Evolutionary conservation across 2,329 filamentous ascomycete genomes (phyloP), one percentile per base, ranked within the genome.

Genomic region (Elsinoe fawcettii): DNA sequence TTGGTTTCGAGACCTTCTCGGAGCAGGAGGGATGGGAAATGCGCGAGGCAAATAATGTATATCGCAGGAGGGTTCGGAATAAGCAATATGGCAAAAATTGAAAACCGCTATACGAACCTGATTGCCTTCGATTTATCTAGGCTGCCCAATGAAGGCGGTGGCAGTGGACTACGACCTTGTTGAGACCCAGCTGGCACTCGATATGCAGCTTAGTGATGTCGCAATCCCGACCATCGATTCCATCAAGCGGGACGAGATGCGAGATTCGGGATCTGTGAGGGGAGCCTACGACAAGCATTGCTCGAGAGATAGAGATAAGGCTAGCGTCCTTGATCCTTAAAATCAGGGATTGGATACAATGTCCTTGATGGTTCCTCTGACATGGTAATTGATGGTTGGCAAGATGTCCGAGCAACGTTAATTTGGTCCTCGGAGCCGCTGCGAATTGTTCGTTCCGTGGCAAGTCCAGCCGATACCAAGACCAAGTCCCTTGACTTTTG

Each of bases 141-240:
- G 16, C 14, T n/a, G 11, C 49, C 20, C 34, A 20, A 32, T 53
- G 30, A 36, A 30, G 34, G 12, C 25, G 49, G 20, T 53, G 30
- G 49, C 32, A 36, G 47, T 51, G 25, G 30, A 20, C 9, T 11
- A 16, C 20, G 27, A n/a, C 11, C 39, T 18, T 3, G 6, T 7
- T 22, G 27, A 51, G 8, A 6, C 7, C 14, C 39, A 9, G 16
- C 12, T 25, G 22, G 47, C 34, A 12, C 8, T 53, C 8, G 49
- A 34, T 20, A 34, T 51, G 46, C 46, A 49, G 44, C 46, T 51
- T 51, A 22, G 25, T 20, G 18, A 51, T 51, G 47, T 51, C 47
- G 47, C 47, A 36, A 53, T 53, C 49, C 49, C 34, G 30, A 16
- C 11, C 20, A 39, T 23, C 32, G 32, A 53, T 53, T 53, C 34